Evolutionary conservation across 164 flowering plant genomes (phyloP).

Genomic region (Magnolia officinalis): DNA sequence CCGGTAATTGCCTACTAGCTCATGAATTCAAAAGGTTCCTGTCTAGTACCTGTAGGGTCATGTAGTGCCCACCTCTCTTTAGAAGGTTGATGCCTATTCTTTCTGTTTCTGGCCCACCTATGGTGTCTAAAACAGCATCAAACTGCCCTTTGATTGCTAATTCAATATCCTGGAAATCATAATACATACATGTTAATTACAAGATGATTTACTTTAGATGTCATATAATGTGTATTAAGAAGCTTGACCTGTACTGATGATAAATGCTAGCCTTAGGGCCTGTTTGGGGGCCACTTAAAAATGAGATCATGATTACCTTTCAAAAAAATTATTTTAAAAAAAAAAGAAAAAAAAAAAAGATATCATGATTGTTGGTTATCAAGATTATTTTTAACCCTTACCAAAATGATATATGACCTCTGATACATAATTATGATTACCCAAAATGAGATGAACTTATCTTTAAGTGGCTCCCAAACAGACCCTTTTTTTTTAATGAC

Average conservation of each 20-base stretch:
- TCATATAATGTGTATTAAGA: neutral
- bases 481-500: no score
- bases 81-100: conserved; percentile 63
- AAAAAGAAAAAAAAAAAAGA: no score
- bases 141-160: conserved; percentile 62
- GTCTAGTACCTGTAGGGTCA: conserved; percentile 84
- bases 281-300: no score
- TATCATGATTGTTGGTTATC: no score
- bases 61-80: conserved; percentile 83
- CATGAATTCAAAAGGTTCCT: neutral
- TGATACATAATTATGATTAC: no score
- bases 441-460: no score
- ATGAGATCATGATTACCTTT: no score
- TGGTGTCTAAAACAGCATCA: conserved; percentile 93
- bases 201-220: neutral
- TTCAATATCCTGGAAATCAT: conserved; percentile 61
- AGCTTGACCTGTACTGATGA: neutral
- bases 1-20: neutral
- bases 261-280: no score
- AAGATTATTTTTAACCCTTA: no score
- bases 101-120: conserved; percentile 85
- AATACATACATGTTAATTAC: neutral
- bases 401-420: no score
- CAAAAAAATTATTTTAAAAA: no score
- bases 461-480: no score